phyloP scores from a whole-genome alignment of 805 yeast genomes.

The Komagataella ulmi region DNA sequence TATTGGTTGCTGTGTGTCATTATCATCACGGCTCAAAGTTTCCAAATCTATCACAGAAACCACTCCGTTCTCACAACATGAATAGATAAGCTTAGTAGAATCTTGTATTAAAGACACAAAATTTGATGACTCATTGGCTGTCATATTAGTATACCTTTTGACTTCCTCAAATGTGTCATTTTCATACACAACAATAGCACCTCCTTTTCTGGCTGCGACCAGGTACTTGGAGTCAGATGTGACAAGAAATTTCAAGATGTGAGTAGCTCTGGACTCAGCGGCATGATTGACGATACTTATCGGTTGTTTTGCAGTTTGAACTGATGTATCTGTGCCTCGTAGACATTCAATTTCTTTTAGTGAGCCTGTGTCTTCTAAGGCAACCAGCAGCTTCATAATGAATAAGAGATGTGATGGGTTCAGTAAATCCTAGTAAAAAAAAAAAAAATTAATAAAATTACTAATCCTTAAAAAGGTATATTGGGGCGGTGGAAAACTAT shows the following conservation, averaged over 20 bases:
- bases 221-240: constrained; percentile 19
- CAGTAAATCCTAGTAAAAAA: not conserved
- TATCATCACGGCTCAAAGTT: constrained; percentile 4
- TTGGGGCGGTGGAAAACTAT: not conserved
- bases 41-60: constrained; percentile 13
- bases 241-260: constrained; percentile 20
- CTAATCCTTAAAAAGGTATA: not conserved
- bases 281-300: constrained; percentile 25
- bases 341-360: constrained; percentile 50
- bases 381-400: constrained; percentile 41
- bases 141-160: constrained; percentile 5
- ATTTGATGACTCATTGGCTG: constrained; percentile 14
- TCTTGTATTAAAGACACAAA: constrained; percentile 21
- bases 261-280: constrained; percentile 16
- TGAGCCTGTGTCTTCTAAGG: constrained; percentile 58
- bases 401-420: not conserved
- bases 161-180: constrained; percentile 9
- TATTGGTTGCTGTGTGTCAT: constrained; percentile 15
- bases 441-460: not conserved
- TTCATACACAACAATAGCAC: constrained; percentile 27
- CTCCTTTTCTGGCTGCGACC: constrained; percentile 29
- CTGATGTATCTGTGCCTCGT: constrained; percentile 71
- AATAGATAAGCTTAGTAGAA: constrained; percentile 13
- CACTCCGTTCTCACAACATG: constrained; percentile 20
- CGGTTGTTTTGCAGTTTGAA: constrained; percentile 54